phyloP scores from a whole-genome alignment of 2,329 filamentous ascomycete genomes.

The Aulographum hederae region DNA sequence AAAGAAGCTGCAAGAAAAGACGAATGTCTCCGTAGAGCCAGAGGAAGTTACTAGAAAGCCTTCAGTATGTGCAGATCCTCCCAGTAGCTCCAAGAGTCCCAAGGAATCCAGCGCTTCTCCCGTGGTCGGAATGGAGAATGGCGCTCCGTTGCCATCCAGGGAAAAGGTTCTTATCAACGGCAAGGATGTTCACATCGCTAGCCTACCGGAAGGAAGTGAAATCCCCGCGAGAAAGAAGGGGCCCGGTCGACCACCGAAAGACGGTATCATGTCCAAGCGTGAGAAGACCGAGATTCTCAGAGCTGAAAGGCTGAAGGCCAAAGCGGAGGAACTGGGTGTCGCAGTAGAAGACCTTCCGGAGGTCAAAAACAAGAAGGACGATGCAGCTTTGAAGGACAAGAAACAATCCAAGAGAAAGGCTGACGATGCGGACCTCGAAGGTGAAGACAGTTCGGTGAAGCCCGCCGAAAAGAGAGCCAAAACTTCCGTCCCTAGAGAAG shows the following conservation, averaged over 20 bases:
- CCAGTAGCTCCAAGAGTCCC: slow-evolving; percentile 9
- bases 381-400: slow-evolving; percentile 15
- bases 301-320: slow-evolving; percentile 29
- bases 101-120: slow-evolving; percentile 1
- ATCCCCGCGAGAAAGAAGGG: slow-evolving; percentile 49
- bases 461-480: slow-evolving; percentile 18
- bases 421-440: slow-evolving; percentile 5
- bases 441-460: slow-evolving; percentile 1
- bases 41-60: not conserved
- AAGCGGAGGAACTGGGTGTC: slow-evolving; percentile 18
- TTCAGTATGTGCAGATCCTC: slow-evolving; percentile 2
- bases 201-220: slow-evolving; percentile 16
- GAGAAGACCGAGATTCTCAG: slow-evolving; percentile 49
- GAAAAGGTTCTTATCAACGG: slow-evolving; percentile 9
- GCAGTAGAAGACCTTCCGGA: slow-evolving; percentile 17
- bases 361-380: slow-evolving; percentile 15
- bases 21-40: slow-evolving; percentile 1
- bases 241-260: slow-evolving; percentile 65
- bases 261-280: slow-evolving; percentile 67
- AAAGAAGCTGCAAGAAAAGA: not conserved
- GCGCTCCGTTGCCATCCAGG: slow-evolving; percentile 3
- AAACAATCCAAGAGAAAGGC: slow-evolving; percentile 5
- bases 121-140: not conserved
- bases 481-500: slow-evolving; percentile 28
- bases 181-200: slow-evolving; percentile 22